A percentile compares a stretch with the other conserved stretches of the same genome.
Evolutionary conservation across 2,329 filamentous ascomycete genomes (phyloP).

Genomic region (Tolypocladium tundrense): DNA sequence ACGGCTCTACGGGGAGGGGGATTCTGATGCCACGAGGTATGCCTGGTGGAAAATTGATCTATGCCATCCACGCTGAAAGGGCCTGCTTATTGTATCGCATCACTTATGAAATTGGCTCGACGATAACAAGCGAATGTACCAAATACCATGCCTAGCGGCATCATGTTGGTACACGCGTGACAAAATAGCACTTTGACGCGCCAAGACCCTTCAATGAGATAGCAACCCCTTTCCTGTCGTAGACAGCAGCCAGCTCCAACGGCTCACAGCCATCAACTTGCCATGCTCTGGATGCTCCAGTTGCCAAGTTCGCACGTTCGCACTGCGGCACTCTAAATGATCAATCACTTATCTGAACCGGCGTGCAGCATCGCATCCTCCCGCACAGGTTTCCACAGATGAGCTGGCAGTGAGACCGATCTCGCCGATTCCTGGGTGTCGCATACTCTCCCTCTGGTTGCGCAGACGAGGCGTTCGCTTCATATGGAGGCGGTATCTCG

Average conservation of each 20-base stretch:
- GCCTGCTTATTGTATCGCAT: no score
- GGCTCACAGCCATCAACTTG: neutral
- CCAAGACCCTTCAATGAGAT: neutral
- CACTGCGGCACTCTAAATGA: neutral
- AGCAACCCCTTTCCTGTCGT: neutral
- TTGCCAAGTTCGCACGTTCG: neutral
- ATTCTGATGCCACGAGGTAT: no score
- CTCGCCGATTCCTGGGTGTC: constrained; percentile 11
- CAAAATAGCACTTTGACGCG: neutral
- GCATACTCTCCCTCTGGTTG: constrained; percentile 6
- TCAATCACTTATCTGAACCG: neutral
- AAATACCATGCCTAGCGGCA: neutral
- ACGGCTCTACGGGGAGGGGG: no score
- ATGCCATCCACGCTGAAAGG: no score
- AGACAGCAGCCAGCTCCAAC: neutral
- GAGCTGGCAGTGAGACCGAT: constrained; percentile 33
- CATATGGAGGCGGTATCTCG: constrained; percentile 26
- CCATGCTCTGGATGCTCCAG: neutral
- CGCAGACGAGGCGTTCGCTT: constrained; percentile 2
- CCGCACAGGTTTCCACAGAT: constrained; percentile 41
- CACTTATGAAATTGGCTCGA: no score
- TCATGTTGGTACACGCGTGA: neutral
- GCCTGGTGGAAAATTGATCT: no score
- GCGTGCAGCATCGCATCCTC: constrained; percentile 38
- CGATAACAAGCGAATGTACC: neutral